Evolutionary conservation across 2,329 filamentous ascomycete species (phyloP), one percentile per base, ranked within the genome.

Genomic region (Ophiosphaerella herpotricha): DNA sequence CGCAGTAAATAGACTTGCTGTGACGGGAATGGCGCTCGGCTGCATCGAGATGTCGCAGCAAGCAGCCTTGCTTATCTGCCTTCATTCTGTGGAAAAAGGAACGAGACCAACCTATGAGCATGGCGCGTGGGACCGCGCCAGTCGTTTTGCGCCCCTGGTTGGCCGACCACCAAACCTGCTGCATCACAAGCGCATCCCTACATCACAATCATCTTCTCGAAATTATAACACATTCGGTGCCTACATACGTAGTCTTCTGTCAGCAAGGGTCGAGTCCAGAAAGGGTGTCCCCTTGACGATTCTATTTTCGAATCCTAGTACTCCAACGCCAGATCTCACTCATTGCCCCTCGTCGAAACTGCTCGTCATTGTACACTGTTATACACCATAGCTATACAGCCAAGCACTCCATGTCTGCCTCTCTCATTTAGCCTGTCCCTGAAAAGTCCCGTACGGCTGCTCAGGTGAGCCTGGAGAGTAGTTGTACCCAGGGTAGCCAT

Each of bases 381-480:
- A 29, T 29, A 29, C 26, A 29, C 2, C 7, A 7, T 29, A 29
- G 11, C 7, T 8, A 29, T 29, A 29, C 7, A 29, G 11, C 26
- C 26, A 38, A 38, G 14, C 34, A 4, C 34, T 14, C 34, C 34
- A n/a, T 1, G 11, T 36, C 8, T 18, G 2, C 8, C 7, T 18
- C 39, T 21, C 8, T 54, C 47, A 61, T 46, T 64, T 61, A 6
- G 46, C 36, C 38, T 54, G 44, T 13, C 48, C 57, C 38, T 60
- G 58, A 32, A 55, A 46, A 36, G 54, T 63, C 7, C 48, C 39
- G 39, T 58, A 60, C n/a, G 55, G 41, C 48, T 63, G 60, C 34
- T 65, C 60, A n/a, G 57, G 40, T 29, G 26, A 29, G 39, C 35
- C 44, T 3, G 58, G 47, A 2, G 58, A 50, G 32, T 54, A 60